A percentile compares a stretch with the other conserved stretches of the same genome.
Conservation (phyloP, 2,329 filamentous ascomycete genomes). For the Ilyonectria destructans region DNA sequence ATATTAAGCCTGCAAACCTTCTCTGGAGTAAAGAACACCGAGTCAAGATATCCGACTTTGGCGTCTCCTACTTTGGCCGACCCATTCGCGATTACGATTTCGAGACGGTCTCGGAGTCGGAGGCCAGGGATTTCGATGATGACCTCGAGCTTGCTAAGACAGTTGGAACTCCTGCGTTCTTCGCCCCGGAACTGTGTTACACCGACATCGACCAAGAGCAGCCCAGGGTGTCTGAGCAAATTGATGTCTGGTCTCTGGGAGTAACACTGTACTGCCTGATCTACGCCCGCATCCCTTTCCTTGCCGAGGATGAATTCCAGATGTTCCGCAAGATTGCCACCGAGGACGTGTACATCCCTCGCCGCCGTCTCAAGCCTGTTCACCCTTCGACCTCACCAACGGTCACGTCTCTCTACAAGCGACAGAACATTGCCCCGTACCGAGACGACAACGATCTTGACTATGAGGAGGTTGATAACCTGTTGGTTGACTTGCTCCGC, state of each 20-base stretch:
- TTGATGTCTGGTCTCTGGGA: slow-evolving; percentile 97
- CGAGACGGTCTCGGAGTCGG: slow-evolving; percentile 82
- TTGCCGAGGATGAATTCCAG: slow-evolving; percentile 91
- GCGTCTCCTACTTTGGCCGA: slow-evolving; percentile 95
- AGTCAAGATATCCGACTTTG: slow-evolving; percentile 99
- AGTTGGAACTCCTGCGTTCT: slow-evolving; percentile 97
- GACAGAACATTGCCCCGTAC: slow-evolving; percentile 76
- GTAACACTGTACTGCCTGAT: slow-evolving; percentile 97
- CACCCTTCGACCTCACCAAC: slow-evolving; percentile 72
- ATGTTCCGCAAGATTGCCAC: slow-evolving; percentile 94
- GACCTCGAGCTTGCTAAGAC: slow-evolving; percentile 98
- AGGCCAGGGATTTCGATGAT: slow-evolving; percentile 90
- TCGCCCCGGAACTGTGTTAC: slow-evolving; percentile 95
- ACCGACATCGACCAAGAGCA: slow-evolving; percentile 81
- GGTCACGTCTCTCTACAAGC: slow-evolving; percentile 69
- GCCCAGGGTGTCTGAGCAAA: slow-evolving; percentile 89
- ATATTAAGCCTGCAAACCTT: slow-evolving; percentile 92
- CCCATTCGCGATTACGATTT: slow-evolving; percentile 87
- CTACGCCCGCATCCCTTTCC: slow-evolving; percentile 93
- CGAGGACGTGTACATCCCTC: slow-evolving; percentile 92
- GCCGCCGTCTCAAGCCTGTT: slow-evolving; percentile 84
- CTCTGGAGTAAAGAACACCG: slow-evolving; percentile 88
- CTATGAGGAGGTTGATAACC: slow-evolving; percentile 89
- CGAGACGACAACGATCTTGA: slow-evolving; percentile 83
- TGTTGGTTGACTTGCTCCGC: slow-evolving; percentile 83